Base-by-base conservation (phyloP, 176 grass and related monocot species). In the Carex cristatella region DNA sequence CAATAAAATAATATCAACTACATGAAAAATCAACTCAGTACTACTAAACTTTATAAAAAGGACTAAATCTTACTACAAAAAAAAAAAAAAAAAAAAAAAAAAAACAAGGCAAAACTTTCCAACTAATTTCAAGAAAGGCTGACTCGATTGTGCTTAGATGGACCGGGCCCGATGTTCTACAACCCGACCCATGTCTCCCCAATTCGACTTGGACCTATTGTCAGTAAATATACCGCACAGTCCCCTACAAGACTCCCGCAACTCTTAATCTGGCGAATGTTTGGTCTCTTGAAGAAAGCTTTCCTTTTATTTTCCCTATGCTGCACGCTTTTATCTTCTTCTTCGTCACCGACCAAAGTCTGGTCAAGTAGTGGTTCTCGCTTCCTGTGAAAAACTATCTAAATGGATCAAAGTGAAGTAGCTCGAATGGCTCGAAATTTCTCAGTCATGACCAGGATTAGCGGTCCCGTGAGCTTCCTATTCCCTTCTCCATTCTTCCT, bases 401-500 rank as follows among this genome's bases (percentile, higher is more conserved):
- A 8, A 70, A 98, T 94, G 95, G 91, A 91, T 65, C 54, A 61
- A 69, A 42, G 71, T 4, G 91, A 98, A 80, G 67, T 92, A 33
- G 89, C 86, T 78, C 79, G 84, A 65, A 84, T 90, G 2, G 86
- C 89, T 84, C 91, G 91, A 46, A 83, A 80, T 82, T 98, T 98
- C 75, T 80, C 93, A 15, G 93, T 88, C 59, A 92, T 98, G 92
- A 91, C 80, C 7, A 79, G 91, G 49, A 90, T 93, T 75, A 69
- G 85, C 58, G 91, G 95, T 3, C 95, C 95, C 61, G 95, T 98
- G 19, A 98, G 93, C 80, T 51, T 61, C 79, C 63, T 7, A 11
- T 84, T 54, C 72, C 66, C 12, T 62, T 68, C 15, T 70, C 28
- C n/a, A 69, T 9, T 61, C 42, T 76, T 66, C 64, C 19, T 84